A percentile compares a stretch with the other conserved stretches of the same genome.
Conservation (phyloP, 768 basidiomycete species). For the Fomitopsis serialis region DNA sequence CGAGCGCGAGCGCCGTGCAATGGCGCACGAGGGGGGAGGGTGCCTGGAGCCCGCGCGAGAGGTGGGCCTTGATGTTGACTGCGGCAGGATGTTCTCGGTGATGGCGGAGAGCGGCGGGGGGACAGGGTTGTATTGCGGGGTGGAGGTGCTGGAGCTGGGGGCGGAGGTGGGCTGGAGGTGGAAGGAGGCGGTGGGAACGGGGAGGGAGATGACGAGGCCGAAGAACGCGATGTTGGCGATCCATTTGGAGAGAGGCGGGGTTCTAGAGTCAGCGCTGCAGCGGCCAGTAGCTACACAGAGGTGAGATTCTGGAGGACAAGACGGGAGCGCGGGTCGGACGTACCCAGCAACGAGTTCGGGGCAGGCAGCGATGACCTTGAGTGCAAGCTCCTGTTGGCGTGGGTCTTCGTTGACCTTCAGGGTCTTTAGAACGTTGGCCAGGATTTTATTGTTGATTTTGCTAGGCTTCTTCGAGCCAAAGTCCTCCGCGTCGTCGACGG, state of each 20-base stretch:
- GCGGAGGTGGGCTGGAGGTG: constrained; percentile 31
- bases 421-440: constrained; percentile 65
- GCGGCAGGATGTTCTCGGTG: constrained; percentile 75
- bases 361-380: constrained; percentile 76
- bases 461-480: constrained; percentile 28
- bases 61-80: constrained; percentile 58
- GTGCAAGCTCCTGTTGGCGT: constrained; percentile 76
- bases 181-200: constrained; percentile 63
- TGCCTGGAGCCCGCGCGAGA: constrained; percentile 80
- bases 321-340: constrained; percentile 14
- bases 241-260: constrained; percentile 87
- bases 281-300: constrained; percentile 59
- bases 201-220: constrained; percentile 70
- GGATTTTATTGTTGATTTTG: constrained; percentile 77
- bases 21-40: constrained; percentile 77
- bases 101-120: constrained; percentile 72
- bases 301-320: not conserved
- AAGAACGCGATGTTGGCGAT: constrained; percentile 84
- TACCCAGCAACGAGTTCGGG: constrained; percentile 83
- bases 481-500: constrained; percentile 8
- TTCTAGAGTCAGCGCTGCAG: constrained; percentile 67
- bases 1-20: constrained; percentile 72
- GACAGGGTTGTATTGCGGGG: constrained; percentile 51
- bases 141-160: constrained; percentile 15
- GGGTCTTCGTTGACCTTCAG: constrained; percentile 88